Percentiles rank a stretch among this genome's conserved stretches.
phyloP scores from a whole-genome alignment of 441 rosid genomes.

The Erodium chrysanthum region DNA sequence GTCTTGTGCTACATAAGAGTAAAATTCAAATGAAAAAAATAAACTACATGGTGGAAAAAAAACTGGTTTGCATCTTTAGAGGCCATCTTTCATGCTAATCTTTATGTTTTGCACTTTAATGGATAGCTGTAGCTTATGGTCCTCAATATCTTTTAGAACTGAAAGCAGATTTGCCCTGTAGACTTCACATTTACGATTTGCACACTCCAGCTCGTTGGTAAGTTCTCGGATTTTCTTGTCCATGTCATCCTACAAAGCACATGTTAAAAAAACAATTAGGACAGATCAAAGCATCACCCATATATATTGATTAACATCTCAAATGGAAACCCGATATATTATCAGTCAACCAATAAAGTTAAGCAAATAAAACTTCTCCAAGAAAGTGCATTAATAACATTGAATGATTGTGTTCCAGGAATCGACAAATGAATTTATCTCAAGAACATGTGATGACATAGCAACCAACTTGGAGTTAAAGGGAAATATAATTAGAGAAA shows the following conservation, averaged over 20 bases:
- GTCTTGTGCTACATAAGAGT: background rate
- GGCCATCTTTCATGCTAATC: conserved; percentile 20
- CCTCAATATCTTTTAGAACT: conserved; percentile 21
- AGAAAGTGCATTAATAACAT: background rate
- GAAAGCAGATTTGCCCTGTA: conserved; percentile 23
- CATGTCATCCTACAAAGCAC: conserved; percentile 17
- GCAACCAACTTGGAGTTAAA: background rate
- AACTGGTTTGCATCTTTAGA: background rate
- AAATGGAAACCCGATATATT: background rate
- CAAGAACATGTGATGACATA: background rate
- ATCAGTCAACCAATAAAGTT: background rate
- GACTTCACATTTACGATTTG: conserved; percentile 20
- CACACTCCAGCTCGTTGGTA: conserved; percentile 19
- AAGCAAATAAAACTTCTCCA: background rate
- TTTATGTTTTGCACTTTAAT: conserved; percentile 25
- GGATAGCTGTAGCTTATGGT: conserved; percentile 23
- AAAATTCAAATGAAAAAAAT: background rate
- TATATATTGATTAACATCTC: background rate
- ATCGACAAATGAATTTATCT: background rate
- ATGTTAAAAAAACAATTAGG: background rate
- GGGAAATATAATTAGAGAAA: background rate
- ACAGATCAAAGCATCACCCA: background rate
- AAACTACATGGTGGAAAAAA: background rate
- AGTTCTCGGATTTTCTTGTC: conserved; percentile 22
- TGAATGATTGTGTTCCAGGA: background rate